phyloP scores from a whole-genome alignment of 371 early-diverging fungal species.

The Basidiobolus meristosporus region DNA sequence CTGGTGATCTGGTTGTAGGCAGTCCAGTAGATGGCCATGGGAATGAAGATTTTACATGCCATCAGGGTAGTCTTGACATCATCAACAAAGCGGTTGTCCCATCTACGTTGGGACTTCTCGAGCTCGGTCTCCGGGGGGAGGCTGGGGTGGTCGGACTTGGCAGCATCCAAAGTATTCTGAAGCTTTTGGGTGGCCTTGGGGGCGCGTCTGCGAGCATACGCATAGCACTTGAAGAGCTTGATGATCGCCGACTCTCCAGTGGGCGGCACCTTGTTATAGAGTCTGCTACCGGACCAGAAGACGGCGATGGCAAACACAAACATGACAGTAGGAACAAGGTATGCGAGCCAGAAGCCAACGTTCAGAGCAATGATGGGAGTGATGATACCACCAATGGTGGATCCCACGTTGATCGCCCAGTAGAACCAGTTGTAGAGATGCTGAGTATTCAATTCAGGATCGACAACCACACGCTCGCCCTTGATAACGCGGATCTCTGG shows the following conservation, averaged over 20 bases:
- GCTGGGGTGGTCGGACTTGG: conserved; percentile 5
- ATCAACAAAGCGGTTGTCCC: conserved; percentile 53
- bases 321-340: conserved; percentile 41
- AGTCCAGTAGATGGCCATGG: conserved; percentile 61
- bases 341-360: conserved; percentile 19
- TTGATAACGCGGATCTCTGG: conserved; percentile 6
- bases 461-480: conserved; percentile 7
- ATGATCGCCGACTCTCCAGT: conserved; percentile 20
- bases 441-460: conserved; percentile 24
- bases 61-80: conserved; percentile 37
- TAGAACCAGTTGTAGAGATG: conserved; percentile 52
- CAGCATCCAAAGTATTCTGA: conserved; percentile 20
- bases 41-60: conserved; percentile 49
- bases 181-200: conserved; percentile 12
- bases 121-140: neutral
- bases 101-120: conserved; percentile 5
- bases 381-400: conserved; percentile 8
- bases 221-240: conserved; percentile 21
- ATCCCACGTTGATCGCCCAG: conserved; percentile 66
- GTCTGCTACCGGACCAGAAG: conserved; percentile 29
- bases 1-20: conserved; percentile 52
- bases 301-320: conserved; percentile 35
- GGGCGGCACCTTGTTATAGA: conserved; percentile 34
- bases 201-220: conserved; percentile 23
- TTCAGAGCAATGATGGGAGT: conserved; percentile 11